Percentiles rank a stretch among this genome's conserved stretches.
Conservation (phyloP, 2,329 filamentous ascomycete species). For the Hymenoscyphus albidus region DNA sequence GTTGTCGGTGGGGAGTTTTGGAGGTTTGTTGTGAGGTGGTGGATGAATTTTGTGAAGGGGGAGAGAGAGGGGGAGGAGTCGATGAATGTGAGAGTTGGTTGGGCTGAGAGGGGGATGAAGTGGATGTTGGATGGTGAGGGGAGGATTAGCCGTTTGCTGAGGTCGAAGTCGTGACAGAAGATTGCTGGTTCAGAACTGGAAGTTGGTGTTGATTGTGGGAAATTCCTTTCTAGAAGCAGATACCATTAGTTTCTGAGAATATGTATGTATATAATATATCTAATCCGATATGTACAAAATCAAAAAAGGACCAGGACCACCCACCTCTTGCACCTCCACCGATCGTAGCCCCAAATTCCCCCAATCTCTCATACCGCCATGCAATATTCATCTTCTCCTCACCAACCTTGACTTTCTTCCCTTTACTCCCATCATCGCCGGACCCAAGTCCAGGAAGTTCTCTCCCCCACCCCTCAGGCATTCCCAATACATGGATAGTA, state of each 20-base stretch:
- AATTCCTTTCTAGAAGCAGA: constrained; percentile 24
- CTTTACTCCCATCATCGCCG: constrained; percentile 38
- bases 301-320: constrained; percentile 18
- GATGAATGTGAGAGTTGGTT: constrained; percentile 28
- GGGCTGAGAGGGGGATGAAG: constrained; percentile 45
- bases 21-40: constrained; percentile 53
- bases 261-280: background rate
- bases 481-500: constrained; percentile 77
- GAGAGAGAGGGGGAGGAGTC: constrained; percentile 40
- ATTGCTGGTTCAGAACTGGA: constrained; percentile 25
- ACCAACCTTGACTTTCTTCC: constrained; percentile 36
- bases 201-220: constrained; percentile 14
- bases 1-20: constrained; percentile 53
- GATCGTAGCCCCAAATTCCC: constrained; percentile 57
- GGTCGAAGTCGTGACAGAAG: constrained; percentile 73
- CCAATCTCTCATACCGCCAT: constrained; percentile 89
- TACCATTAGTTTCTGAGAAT: constrained; percentile 14
- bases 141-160: constrained; percentile 60
- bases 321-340: constrained; percentile 38
- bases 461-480: constrained; percentile 74
- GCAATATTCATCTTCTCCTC: constrained; percentile 96
- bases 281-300: constrained; percentile 51
- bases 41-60: constrained; percentile 62
- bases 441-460: constrained; percentile 70
- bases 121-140: constrained; percentile 49